Percentiles rank a stretch among this genome's conserved stretches.
Evolutionary conservation across 73 alveolate species (phyloP).

Genomic region (Tetrahymena thermophila): DNA sequence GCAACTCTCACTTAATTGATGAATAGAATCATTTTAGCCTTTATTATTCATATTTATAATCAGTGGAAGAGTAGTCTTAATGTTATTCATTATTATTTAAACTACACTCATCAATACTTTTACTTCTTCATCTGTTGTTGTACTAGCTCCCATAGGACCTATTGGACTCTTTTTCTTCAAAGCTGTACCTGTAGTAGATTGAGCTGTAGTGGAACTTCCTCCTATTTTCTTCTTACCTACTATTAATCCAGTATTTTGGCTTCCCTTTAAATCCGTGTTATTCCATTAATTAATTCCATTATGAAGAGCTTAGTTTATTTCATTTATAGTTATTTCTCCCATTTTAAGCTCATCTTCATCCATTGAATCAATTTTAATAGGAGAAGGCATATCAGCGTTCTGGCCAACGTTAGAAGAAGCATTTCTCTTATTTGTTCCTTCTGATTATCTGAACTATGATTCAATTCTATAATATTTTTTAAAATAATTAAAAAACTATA

Average conservation of each 20-base stretch:
- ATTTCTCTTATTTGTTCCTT: background rate
- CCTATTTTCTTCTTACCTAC: background rate
- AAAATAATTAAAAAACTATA: background rate
- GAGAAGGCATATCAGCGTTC: background rate
- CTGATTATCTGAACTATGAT: background rate
- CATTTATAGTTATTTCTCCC: background rate
- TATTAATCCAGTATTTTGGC: background rate
- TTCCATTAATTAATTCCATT: background rate
- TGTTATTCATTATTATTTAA: background rate
- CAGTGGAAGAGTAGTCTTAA: background rate
- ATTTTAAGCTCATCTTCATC: background rate
- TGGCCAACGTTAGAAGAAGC: background rate
- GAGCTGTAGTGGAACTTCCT: background rate
- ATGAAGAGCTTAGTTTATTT: background rate
- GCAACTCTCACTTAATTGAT: background rate
- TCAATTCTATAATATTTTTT: background rate
- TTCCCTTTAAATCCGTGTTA: background rate
- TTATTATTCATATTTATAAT: background rate
- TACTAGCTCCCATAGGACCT: background rate
- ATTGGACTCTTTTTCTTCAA: background rate
- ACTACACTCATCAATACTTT: background rate
- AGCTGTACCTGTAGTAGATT: background rate
- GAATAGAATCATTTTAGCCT: background rate
- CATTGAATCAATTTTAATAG: background rate
- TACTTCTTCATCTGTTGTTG: background rate